Conservation (phyloP, 768 basidiomycete species). For the Dioszegia crocea region DNA sequence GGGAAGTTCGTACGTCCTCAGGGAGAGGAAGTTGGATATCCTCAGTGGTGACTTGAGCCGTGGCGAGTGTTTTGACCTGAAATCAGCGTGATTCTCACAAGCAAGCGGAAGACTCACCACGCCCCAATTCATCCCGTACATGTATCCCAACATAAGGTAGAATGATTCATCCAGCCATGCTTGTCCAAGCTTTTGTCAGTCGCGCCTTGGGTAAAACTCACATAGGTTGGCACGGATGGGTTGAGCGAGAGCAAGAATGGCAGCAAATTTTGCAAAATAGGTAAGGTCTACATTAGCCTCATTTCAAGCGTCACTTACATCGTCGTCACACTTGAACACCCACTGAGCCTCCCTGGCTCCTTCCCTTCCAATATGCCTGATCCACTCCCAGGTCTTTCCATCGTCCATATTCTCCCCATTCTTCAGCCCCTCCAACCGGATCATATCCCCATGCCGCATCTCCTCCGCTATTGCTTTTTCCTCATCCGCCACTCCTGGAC, state of each 20-base stretch:
- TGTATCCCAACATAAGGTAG: constrained; percentile 11
- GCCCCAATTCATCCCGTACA: constrained; percentile 11
- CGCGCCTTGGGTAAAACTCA: background rate
- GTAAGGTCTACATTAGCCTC: constrained; percentile 27
- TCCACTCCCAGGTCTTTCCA: constrained; percentile 39
- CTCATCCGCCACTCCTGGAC: constrained; percentile 13
- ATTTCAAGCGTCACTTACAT: constrained; percentile 20
- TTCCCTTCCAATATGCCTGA: constrained; percentile 30
- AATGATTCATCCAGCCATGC: constrained; percentile 9
- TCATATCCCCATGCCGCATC: constrained; percentile 28
- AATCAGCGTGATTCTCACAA: background rate
- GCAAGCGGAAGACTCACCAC: background rate
- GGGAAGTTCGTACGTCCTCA: constrained; percentile 8
- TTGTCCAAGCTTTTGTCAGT: constrained; percentile 6
- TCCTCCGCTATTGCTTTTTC: constrained; percentile 18
- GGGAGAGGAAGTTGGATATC: constrained; percentile 1
- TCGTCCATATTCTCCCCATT: constrained; percentile 40
- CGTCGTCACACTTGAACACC: constrained; percentile 37
- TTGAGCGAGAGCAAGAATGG: constrained; percentile 19
- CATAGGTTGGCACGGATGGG: constrained; percentile 26
- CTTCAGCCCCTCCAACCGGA: constrained; percentile 29
- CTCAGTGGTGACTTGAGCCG: background rate
- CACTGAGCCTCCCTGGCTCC: constrained; percentile 30
- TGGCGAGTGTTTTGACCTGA: constrained; percentile 6
- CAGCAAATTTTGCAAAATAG: constrained; percentile 37